Evolutionary conservation across 2,329 filamentous ascomycete genomes (phyloP), one percentile per base, ranked within the genome.

Genomic region (Colletotrichum sp.): DNA sequence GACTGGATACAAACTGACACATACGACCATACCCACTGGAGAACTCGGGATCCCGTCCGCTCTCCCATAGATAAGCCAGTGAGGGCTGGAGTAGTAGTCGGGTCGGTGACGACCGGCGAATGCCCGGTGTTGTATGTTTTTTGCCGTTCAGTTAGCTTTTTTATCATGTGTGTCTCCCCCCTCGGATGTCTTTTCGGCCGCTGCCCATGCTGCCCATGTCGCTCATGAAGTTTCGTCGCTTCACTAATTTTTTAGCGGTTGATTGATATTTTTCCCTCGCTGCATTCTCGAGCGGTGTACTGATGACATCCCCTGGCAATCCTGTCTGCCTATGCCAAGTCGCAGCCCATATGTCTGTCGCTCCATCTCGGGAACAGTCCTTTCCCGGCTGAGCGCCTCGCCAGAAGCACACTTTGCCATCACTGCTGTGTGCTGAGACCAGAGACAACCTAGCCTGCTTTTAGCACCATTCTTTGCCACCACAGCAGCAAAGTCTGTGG

Each of bases 1-100:
- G 4, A 39, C 15, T 18, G 8, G 15, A 5, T 4, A 0, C 1
- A 8, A 0, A 2, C 2, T 18, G 2, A 5, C 4, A 18, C 36
- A n/a, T 44, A 44, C 39, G 39, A 44, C 18, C 39, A 44, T 6
- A 44, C 39, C 39, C 18, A n/a, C 18, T 44, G 39, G 39, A 44
- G 1, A 44, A 44, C 39, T 44, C 39, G 18, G 39, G 39, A 44
- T 44, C 39, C 39, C 39, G 39, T 44, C 5, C 36, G 36, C 36
- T 39, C 36, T 39, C 36, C 36, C 36, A 18, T 18, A 18, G 36
- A 39, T 44, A 44, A 44, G 39, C 18, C 5, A 44, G 8, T 44
- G 18, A 44, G 39, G 39, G 18, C 18, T 44, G 39, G 39, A 44
- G 39, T 44, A 44, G 39, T n/a, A 44, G 39, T 44, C 39, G 39